Conservation (phyloP, 2,329 filamentous ascomycete species). For the Alternaria angustiovoidea region DNA sequence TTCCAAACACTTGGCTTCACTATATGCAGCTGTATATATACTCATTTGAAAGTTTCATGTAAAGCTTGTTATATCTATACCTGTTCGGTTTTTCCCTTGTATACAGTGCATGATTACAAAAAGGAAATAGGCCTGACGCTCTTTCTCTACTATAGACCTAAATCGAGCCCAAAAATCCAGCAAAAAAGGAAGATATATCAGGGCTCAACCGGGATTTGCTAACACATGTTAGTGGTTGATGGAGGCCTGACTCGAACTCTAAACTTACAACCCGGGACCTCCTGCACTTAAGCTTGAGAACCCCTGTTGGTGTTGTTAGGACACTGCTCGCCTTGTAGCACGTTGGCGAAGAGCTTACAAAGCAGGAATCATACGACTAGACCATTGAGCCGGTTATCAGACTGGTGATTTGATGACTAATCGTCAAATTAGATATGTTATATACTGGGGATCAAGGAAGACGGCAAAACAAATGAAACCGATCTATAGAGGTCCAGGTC, state of each 20-base stretch:
- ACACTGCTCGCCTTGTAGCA: neutral
- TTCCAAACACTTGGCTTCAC: too few species aligned
- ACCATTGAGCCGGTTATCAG: neutral
- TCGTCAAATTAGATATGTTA: neutral
- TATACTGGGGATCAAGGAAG: fast-evolving
- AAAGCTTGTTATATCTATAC: too few species aligned
- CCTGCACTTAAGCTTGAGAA: conserved; percentile 25
- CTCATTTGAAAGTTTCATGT: too few species aligned
- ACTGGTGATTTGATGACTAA: neutral
- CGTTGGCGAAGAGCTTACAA: conserved; percentile 18
- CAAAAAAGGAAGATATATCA: neutral
- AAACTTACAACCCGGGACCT: conserved; percentile 32
- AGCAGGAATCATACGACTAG: conserved; percentile 31
- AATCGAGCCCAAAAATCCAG: neutral
- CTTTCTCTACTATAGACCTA: too few species aligned
- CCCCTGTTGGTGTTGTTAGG: neutral
- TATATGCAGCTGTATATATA: too few species aligned
- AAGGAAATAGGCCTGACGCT: too few species aligned
- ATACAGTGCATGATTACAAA: too few species aligned
- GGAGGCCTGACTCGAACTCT: neutral
- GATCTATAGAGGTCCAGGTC: neutral
- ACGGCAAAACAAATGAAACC: too few species aligned
- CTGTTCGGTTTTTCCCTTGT: too few species aligned
- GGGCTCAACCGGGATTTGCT: conserved; percentile 22
- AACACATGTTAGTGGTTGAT: conserved; percentile 5